These are phyloP conservation scores for Daphne laureola DNA, from an alignment of 441 rosid genomes.

Conservation along the genomic window DNA sequence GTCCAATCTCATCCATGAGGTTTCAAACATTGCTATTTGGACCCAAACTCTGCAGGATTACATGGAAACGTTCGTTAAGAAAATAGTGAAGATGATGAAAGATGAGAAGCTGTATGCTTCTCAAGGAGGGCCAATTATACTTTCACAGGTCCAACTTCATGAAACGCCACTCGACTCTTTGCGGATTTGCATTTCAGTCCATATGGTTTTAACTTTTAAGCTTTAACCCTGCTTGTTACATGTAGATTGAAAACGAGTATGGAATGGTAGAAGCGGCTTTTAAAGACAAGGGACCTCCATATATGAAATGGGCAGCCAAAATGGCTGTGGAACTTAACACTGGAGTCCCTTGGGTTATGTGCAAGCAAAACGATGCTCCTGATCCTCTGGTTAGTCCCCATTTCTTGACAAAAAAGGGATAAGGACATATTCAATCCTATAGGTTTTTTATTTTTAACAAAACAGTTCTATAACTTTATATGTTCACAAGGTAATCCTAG, in stretches of 20 bases:
- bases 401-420: background rate
- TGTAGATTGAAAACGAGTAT: conserved; percentile 64
- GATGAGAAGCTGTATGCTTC: conserved; percentile 44
- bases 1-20: too few species aligned
- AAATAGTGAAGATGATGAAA: conserved; percentile 44
- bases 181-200: background rate
- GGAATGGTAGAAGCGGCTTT: conserved; percentile 37
- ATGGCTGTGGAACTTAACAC: conserved; percentile 54
- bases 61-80: conserved; percentile 41
- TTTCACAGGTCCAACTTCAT: conserved; percentile 40
- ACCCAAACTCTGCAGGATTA: conserved; percentile 21
- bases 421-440: too few species aligned
- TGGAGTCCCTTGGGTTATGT: conserved; percentile 70
- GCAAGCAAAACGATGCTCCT: conserved; percentile 67
- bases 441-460: too few species aligned
- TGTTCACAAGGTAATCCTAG: too few species aligned
- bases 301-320: conserved; percentile 50
- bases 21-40: too few species aligned
- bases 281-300: conserved; percentile 31
- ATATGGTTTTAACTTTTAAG: conserved; percentile 7
- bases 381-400: conserved; percentile 49
- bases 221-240: background rate
- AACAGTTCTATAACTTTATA: too few species aligned
- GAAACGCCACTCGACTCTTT: too few species aligned
- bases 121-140: conserved; percentile 68